phyloP scores from a whole-genome alignment of 176 grass and related monocot genomes.

The Pontederia crassipes region DNA sequence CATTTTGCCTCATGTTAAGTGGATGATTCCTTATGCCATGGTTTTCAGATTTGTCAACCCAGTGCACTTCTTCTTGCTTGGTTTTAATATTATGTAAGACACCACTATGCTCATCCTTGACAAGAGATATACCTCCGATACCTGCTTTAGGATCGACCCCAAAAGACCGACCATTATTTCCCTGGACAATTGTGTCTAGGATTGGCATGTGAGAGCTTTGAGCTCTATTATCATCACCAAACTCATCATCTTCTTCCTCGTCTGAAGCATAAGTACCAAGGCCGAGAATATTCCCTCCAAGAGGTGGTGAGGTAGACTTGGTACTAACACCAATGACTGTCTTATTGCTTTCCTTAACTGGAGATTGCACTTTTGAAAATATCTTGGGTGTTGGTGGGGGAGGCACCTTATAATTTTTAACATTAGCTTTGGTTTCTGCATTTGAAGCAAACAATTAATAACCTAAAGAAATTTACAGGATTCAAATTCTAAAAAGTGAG shows the following conservation, averaged over 20 bases:
- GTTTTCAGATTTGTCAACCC: too few species aligned
- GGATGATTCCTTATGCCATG: too few species aligned
- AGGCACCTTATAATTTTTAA: constrained; percentile 30
- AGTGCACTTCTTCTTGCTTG: not conserved
- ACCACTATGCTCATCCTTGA: not conserved
- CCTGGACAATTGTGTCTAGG: constrained; percentile 13
- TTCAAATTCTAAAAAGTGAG: not conserved
- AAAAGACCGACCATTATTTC: constrained; percentile 24
- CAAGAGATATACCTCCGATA: constrained; percentile 17
- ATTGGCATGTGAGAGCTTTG: constrained; percentile 19
- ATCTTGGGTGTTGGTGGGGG: constrained; percentile 35
- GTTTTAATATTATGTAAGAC: not conserved
- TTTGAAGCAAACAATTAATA: constrained; percentile 27
- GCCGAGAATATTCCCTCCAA: constrained; percentile 69
- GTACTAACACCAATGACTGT: constrained; percentile 19
- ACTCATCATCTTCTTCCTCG: constrained; percentile 31
- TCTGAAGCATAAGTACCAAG: constrained; percentile 95
- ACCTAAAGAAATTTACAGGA: not conserved
- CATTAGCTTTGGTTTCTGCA: constrained; percentile 24
- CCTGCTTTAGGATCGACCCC: constrained; percentile 15
- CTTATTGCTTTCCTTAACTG: constrained; percentile 26
- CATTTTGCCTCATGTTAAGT: too few species aligned
- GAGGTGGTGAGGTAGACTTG: constrained; percentile 26
- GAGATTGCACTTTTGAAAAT: constrained; percentile 31
- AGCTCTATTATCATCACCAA: constrained; percentile 14